phyloP scores from a whole-genome alignment of 2,329 filamentous ascomycete genomes.

The Ophiosphaerella narmari region DNA sequence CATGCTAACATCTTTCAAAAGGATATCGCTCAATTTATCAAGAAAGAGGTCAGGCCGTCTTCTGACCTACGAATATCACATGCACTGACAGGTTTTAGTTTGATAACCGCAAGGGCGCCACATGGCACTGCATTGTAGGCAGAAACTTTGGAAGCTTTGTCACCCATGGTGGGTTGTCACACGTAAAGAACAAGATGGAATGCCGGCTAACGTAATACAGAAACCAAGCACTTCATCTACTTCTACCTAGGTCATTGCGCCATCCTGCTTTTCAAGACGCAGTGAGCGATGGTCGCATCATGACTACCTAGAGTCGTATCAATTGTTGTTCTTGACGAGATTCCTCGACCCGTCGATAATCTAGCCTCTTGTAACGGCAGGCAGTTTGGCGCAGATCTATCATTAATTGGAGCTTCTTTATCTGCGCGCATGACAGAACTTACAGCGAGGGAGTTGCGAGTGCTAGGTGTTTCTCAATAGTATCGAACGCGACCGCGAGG shows the following conservation, averaged over 20 bases:
- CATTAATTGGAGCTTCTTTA: not conserved
- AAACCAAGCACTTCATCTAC: conserved; percentile 99
- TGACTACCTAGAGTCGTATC: not conserved
- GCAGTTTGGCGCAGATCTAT: not conserved
- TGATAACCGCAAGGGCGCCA: conserved; percentile 93
- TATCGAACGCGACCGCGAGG: not conserved
- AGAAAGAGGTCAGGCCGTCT: conserved; percentile 70
- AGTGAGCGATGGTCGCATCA: conserved; percentile 58
- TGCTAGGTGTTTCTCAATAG: not conserved
- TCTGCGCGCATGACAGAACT: not conserved
- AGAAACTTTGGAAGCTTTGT: conserved; percentile 99
- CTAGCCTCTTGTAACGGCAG: not conserved
- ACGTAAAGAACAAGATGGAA: not conserved
- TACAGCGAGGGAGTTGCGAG: not conserved
- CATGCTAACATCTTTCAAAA: conserved; percentile 45
- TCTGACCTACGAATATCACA: not conserved
- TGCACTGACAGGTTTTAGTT: conserved; percentile 65
- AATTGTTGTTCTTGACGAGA: not conserved
- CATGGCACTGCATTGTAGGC: conserved; percentile 99
- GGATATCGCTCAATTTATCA: conserved; percentile 96
- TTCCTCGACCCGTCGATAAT: not conserved
- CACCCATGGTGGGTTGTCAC: conserved; percentile 75
- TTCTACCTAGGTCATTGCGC: conserved; percentile 99
- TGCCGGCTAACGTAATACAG: conserved; percentile 54
- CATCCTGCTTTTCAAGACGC: conserved; percentile 98